phyloP scores from a whole-genome alignment of 208 protist species.

The Leishmania martiniquensis region DNA sequence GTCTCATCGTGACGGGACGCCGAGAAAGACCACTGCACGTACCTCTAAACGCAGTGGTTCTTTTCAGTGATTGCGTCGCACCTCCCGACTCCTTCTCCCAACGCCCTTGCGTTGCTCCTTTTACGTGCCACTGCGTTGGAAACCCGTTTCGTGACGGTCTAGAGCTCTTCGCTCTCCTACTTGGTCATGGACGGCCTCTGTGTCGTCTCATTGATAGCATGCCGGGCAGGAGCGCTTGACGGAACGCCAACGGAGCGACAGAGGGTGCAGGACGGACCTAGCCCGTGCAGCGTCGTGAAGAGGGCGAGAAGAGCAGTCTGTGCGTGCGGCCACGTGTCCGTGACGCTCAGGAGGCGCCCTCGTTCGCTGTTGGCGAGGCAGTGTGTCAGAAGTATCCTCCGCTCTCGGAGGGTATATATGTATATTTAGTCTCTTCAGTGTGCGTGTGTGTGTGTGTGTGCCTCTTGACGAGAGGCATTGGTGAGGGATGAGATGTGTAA shows the following conservation, averaged over 20 bases:
- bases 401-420: neutral
- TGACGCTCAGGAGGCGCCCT: neutral
- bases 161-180: neutral
- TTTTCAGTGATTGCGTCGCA: no score
- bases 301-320: neutral
- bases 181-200: neutral
- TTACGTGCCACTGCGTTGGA: neutral
- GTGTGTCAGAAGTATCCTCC: neutral
- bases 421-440: no score
- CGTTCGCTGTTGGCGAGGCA: neutral
- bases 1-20: slow-evolving; percentile 11
- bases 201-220: neutral
- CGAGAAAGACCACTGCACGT: neutral
- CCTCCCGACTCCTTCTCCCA: neutral
- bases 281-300: neutral
- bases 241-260: neutral
- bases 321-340: no score
- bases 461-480: neutral
- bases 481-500: neutral
- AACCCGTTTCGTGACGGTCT: neutral
- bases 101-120: neutral
- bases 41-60: neutral
- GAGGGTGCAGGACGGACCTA: neutral
- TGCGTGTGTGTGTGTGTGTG: neutral
- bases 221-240: neutral